phyloP scores from a whole-genome alignment of 1,284 basidiomycete species.

The Boletus mariae region DNA sequence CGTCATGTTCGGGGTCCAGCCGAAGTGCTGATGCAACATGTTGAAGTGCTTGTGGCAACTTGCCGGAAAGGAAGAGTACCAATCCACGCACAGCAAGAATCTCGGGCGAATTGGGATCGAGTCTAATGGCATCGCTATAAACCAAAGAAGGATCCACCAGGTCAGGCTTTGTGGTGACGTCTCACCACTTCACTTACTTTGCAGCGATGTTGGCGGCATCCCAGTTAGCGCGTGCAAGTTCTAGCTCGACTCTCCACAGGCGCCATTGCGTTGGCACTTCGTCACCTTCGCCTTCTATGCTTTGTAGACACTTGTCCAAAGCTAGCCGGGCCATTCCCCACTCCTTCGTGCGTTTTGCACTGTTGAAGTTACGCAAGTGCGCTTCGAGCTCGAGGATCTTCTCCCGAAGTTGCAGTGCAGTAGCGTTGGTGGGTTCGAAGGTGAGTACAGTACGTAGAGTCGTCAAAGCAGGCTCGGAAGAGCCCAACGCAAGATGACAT shows the following conservation, averaged over 20 bases:
- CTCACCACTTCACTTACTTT: slow-evolving; percentile 49
- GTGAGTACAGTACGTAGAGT: slow-evolving; percentile 55
- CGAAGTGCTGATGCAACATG: slow-evolving; percentile 75
- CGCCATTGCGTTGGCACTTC: slow-evolving; percentile 76
- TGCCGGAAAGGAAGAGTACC: slow-evolving; percentile 73
- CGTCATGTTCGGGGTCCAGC: slow-evolving; percentile 74
- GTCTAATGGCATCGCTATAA: slow-evolving; percentile 70
- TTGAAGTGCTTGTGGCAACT: slow-evolving; percentile 67
- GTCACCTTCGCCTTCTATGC: slow-evolving; percentile 69
- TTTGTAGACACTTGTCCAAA: slow-evolving; percentile 67
- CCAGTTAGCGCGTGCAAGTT: slow-evolving; percentile 66
- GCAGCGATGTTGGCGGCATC: slow-evolving; percentile 69
- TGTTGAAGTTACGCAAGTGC: slow-evolving; percentile 63
- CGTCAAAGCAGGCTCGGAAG: slow-evolving; percentile 59
- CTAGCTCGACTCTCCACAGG: slow-evolving; percentile 73
- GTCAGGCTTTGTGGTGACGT: slow-evolving; percentile 2
- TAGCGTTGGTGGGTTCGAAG: slow-evolving; percentile 53
- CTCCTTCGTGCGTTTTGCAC: slow-evolving; percentile 55
- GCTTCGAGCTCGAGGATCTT: slow-evolving; percentile 59
- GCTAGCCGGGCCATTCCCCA: slow-evolving; percentile 70
- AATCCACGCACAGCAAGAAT: slow-evolving; percentile 78
- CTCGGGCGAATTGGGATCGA: slow-evolving; percentile 74
- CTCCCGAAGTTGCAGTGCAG: slow-evolving; percentile 56
- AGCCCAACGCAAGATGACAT: slow-evolving; percentile 76
- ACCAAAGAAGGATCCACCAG: background rate